Evolutionary conservation across 768 basidiomycete species (phyloP).

Genomic region (Lanmaoa rubissima): DNA sequence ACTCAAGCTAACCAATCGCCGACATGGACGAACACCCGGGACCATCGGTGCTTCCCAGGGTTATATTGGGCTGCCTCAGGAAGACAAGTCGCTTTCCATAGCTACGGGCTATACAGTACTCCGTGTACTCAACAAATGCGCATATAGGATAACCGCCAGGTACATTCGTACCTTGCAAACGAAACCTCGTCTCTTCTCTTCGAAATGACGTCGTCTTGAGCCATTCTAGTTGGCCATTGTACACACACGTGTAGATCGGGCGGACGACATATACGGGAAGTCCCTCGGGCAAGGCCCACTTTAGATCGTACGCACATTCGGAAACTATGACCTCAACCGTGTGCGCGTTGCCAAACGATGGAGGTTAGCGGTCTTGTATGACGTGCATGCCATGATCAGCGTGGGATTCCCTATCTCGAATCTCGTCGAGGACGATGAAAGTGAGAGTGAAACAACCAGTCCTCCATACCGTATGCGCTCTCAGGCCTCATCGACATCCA

Average conservation of each 20-base stretch:
- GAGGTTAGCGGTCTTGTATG: slow-evolving; percentile 1
- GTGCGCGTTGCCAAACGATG: slow-evolving; percentile 9
- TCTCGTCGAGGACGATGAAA: slow-evolving; percentile 9
- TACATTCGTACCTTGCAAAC: background rate
- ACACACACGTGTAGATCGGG: slow-evolving; percentile 5
- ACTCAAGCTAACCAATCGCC: background rate
- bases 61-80: background rate
- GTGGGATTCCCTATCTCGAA: slow-evolving; percentile 8
- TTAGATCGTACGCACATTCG: slow-evolving; percentile 5
- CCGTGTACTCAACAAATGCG: background rate
- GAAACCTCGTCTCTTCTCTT: background rate
- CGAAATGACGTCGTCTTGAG: slow-evolving; percentile 5
- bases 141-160: background rate
- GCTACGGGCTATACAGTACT: too few relatives aligned
- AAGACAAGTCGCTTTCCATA: background rate
- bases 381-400: slow-evolving; percentile 9
- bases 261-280: background rate
- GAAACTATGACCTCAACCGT: slow-evolving; percentile 7
- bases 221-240: background rate
- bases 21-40: too few relatives aligned
- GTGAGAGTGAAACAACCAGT: background rate
- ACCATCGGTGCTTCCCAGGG: background rate
- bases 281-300: background rate
- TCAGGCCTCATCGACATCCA: background rate
- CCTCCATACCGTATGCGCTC: background rate